Percentiles rank a stretch among this genome's conserved stretches.
Conservation (phyloP, 2,329 filamentous ascomycete species). For the Tolypocladium tropicale region DNA sequence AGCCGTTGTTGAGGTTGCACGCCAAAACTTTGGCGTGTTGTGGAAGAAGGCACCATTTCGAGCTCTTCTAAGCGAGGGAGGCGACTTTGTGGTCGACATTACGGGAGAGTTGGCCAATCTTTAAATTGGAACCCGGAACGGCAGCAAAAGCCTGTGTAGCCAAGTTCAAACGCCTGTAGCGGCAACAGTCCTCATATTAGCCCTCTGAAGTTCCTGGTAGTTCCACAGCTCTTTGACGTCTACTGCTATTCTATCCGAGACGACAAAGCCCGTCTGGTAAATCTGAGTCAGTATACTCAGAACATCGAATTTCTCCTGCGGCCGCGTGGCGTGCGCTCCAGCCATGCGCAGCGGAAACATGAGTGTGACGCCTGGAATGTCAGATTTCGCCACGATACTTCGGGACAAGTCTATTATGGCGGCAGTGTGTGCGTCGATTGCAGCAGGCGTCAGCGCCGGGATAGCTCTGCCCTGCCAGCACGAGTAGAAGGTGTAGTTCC, state of each 20-base stretch:
- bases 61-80: too few species aligned
- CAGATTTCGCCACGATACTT: not conserved
- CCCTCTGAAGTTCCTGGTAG: not conserved
- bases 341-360: slow-evolving; percentile 15
- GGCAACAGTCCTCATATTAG: not conserved
- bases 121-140: too few species aligned
- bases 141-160: too few species aligned
- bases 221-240: slow-evolving; percentile 14
- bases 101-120: too few species aligned
- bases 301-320: not conserved
- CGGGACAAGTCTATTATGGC: not conserved
- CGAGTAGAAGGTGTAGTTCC: slow-evolving; percentile 13
- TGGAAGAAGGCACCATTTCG: too few species aligned
- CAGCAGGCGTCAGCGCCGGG: slow-evolving; percentile 1
- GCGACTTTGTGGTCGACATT: too few species aligned
- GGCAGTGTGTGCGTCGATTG: slow-evolving; percentile 1
- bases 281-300: slow-evolving; percentile 4
- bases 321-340: slow-evolving; percentile 2
- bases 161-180: not conserved
- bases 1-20: too few species aligned
- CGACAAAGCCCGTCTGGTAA: slow-evolving; percentile 11
- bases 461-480: slow-evolving; percentile 7
- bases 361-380: slow-evolving; percentile 8
- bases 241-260: slow-evolving; percentile 9
- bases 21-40: too few species aligned